phyloP scores from a whole-genome alignment of 495 filamentous ascomycete genomes.

The Neurospora sp. region DNA sequence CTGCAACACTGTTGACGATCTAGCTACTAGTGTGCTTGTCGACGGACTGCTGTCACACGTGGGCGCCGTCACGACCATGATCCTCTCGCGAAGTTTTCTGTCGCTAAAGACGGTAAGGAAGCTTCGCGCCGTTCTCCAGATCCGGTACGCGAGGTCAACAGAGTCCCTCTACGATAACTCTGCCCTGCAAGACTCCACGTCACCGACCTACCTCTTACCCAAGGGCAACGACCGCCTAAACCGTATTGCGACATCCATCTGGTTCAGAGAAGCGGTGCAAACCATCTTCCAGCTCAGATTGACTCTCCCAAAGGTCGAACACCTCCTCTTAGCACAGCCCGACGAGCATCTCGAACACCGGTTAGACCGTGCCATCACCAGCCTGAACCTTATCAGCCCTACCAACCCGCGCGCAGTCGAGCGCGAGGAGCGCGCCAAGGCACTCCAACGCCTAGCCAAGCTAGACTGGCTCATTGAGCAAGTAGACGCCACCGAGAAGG shows the following conservation, averaged over 20 bases:
- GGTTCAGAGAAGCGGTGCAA: slow-evolving; percentile 8
- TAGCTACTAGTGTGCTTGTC: slow-evolving; percentile 17
- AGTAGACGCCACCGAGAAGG: background rate
- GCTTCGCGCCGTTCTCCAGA: slow-evolving; percentile 5
- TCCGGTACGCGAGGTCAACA: background rate
- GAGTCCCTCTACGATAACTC: background rate
- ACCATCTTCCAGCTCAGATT: background rate
- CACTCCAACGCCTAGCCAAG: background rate
- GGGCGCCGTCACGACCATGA: slow-evolving; percentile 5
- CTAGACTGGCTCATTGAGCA: slow-evolving; percentile 2
- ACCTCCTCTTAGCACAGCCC: background rate
- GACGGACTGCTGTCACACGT: slow-evolving; percentile 20
- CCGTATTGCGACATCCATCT: slow-evolving; percentile 9
- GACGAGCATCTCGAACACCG: background rate
- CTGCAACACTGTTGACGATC: slow-evolving; percentile 16
- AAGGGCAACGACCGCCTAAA: background rate
- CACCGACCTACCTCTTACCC: background rate
- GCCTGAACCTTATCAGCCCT: background rate
- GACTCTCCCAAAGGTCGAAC: background rate
- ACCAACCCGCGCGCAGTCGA: background rate
- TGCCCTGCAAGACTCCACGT: background rate
- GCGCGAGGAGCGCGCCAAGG: background rate
- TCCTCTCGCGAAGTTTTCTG: slow-evolving; percentile 5
- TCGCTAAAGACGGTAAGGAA: background rate
- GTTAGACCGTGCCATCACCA: background rate